These are phyloP conservation scores for Magnaporthiopsis incrustans DNA, from an alignment of 2,329 filamentous ascomycete genomes.

Conservation along the genomic window DNA sequence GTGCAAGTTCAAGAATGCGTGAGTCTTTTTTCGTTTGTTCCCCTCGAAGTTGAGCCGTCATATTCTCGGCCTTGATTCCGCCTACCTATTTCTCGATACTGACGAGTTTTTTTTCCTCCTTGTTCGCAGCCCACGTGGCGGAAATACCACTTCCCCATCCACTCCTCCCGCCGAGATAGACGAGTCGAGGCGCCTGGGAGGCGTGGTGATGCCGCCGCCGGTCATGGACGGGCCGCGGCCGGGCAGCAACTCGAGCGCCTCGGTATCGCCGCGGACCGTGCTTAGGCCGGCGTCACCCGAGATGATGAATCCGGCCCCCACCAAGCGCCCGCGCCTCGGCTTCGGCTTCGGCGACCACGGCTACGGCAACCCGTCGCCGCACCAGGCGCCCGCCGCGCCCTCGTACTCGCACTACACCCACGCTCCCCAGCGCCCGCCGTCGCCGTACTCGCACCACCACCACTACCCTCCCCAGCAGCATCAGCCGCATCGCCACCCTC, in stretches of 20 bases:
- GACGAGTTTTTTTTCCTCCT: background rate
- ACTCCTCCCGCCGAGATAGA: slow-evolving; percentile 40
- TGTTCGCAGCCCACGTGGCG: slow-evolving; percentile 42
- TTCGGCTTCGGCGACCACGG: slow-evolving; percentile 29
- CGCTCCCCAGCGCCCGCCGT: slow-evolving; percentile 4
- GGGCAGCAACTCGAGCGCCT: slow-evolving; percentile 36
- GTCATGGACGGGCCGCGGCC: slow-evolving; percentile 19
- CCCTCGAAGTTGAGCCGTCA: slow-evolving; percentile 1
- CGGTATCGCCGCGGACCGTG: slow-evolving; percentile 38
- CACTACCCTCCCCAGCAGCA: slow-evolving; percentile 2
- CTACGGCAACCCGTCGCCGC: background rate
- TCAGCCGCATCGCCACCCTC: background rate
- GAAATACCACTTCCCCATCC: slow-evolving; percentile 48
- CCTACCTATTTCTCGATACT: slow-evolving; percentile 1
- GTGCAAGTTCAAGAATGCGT: slow-evolving; percentile 83
- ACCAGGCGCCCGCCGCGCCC: background rate
- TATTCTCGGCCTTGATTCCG: slow-evolving; percentile 7
- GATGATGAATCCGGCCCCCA: slow-evolving; percentile 20
- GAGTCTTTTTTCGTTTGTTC: slow-evolving; percentile 32
- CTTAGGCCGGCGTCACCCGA: slow-evolving; percentile 24
- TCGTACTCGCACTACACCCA: slow-evolving; percentile 5
- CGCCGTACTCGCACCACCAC: background rate
- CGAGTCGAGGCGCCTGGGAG: slow-evolving; percentile 31
- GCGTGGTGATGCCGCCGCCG: slow-evolving; percentile 2
- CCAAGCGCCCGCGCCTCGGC: slow-evolving; percentile 41